Evolutionary conservation across 1,284 basidiomycete genomes (phyloP), one percentile per base, ranked within the genome.

Genomic region (Melampsora larici-populina): DNA sequence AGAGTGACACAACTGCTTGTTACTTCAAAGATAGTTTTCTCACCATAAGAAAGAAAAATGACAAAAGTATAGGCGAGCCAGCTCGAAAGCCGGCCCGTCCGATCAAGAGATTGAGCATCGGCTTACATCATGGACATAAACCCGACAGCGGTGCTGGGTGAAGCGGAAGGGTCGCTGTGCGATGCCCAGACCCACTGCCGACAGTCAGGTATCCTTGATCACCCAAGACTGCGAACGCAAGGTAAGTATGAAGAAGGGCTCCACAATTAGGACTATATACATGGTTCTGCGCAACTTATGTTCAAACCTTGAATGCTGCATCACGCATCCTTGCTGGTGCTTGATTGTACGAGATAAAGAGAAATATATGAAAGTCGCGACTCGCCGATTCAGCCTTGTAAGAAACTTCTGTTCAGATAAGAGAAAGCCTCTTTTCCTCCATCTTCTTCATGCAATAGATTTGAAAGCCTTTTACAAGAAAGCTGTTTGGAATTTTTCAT

Each of bases 81-180:
- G 66, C 66, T 68, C 66, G 31, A 40, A 68, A 68, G 40, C 66
- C 66, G 66, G 33, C n/a, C n/a, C 66, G 24, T 48, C 66, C 66
- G 40, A n/a, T 68, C 66, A 68, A 68, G 26, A 68, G 33, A 68
- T 68, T 68, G 43, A 68, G 66, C 66, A 68, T 68, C 66, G 66
- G 40, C 66, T 68, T 68, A 36, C 66, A 68, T 40, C 66, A 68
- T 68, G 66, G 66, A 40, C 66, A 68, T 36, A 48, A 68, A 68
- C 66, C 66, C 66, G 66, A 18, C 66, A 43, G 66, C n/a, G n/a
- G n/a, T 31, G 36, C 66, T 24, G n/a, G 21, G 40, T 68, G 66
- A 68, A 68, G 66, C 36, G 11, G n/a, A 9, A 8, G 66, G 63
- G 63, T 65, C 63, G 29, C 29, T 65, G 63, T 65, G 63, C 63